Percentiles rank a stretch among this genome's conserved stretches.
Conservation (phyloP, 2,329 filamentous ascomycete species). For the Herpotrichia juniperi region DNA sequence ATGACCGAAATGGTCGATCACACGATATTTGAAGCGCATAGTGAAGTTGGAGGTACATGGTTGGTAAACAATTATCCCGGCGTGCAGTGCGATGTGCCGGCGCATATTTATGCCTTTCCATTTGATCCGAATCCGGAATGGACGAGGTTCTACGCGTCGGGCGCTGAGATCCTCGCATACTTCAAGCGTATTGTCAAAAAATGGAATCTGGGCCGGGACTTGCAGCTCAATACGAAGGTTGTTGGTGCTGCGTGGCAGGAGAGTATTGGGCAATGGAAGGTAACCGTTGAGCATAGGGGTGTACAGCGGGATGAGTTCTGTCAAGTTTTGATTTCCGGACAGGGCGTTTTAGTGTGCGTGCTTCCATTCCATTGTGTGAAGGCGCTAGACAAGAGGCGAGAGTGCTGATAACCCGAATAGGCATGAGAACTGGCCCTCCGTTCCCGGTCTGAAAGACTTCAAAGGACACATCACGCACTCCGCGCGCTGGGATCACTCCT, state of each 20-base stretch:
- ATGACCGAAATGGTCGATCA: constrained; percentile 42
- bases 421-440: constrained; percentile 7
- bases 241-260: constrained; percentile 8
- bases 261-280: constrained; percentile 6
- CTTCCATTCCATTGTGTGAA: not conserved
- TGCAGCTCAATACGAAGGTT: constrained; percentile 16
- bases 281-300: constrained; percentile 3
- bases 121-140: constrained; percentile 49
- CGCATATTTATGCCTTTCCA: constrained; percentile 33
- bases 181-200: constrained; percentile 41
- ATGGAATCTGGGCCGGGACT: constrained; percentile 38
- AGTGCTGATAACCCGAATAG: not conserved
- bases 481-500: constrained; percentile 9
- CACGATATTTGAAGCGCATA: constrained; percentile 46
- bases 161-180: constrained; percentile 46
- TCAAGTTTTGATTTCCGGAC: constrained; percentile 8
- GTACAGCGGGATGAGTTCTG: constrained; percentile 3
- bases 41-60: constrained; percentile 43
- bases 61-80: constrained; percentile 50
- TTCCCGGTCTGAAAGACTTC: constrained; percentile 10
- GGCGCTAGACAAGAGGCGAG: too few species aligned
- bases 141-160: constrained; percentile 42
- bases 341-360: constrained; percentile 24
- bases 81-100: constrained; percentile 44
- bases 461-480: constrained; percentile 12